A percentile compares a stretch with the other conserved stretches of the same genome.
phyloP scores from a whole-genome alignment of 1,284 basidiomycete species.

The Pyrrhoderma lamaoense region DNA sequence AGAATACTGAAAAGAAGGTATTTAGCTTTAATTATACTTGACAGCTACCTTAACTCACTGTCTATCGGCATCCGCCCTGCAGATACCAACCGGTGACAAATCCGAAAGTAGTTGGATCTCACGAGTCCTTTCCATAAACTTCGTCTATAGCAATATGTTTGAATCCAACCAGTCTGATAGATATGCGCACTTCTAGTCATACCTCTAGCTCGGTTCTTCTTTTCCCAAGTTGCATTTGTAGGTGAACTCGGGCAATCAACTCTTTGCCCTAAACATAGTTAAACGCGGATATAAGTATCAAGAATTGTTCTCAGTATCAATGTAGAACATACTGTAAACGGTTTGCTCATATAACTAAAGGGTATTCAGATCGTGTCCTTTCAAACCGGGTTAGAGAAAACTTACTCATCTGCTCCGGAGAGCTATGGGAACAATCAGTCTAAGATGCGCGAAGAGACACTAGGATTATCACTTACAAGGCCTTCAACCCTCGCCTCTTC shows the following conservation, averaged over 20 bases:
- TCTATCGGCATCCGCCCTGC: conserved; percentile 19
- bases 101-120: conserved; percentile 22
- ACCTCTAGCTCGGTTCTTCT: conserved; percentile 25
- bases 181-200: conserved; percentile 19
- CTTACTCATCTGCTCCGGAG: conserved; percentile 32
- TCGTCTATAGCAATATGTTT: no score
- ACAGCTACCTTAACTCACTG: conserved; percentile 11
- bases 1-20: conserved; percentile 3
- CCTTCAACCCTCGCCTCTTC: conserved; percentile 25
- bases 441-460: neutral
- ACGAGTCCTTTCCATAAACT: conserved; percentile 22
- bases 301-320: no score
- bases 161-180: no score
- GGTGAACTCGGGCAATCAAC: conserved; percentile 31
- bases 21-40: neutral
- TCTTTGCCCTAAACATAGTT: conserved; percentile 23
- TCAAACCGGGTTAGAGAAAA: neutral
- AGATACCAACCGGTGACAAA: conserved; percentile 21
- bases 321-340: conserved; percentile 22
- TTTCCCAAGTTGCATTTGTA: conserved; percentile 26
- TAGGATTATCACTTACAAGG: conserved; percentile 15
- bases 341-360: conserved; percentile 25
- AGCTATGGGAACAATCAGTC: conserved; percentile 19
- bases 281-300: no score
- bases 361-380: neutral